Base-by-base conservation (phyloP, 108 stramenopile species). In the Halocafeteria seosinensis region DNA sequence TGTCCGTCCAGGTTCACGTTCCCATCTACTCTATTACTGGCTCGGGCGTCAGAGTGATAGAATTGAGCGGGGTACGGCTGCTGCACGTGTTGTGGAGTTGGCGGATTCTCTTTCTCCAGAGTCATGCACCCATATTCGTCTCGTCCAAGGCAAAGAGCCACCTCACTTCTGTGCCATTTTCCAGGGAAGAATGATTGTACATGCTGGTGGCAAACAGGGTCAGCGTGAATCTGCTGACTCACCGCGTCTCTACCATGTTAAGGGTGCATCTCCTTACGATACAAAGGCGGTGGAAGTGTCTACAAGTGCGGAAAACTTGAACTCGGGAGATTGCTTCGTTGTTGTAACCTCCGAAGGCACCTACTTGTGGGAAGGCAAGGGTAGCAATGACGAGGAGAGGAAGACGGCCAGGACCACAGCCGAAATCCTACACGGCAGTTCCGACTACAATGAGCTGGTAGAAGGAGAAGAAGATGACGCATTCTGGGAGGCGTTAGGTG, bases 21-120 rank as follows among this genome's bases (percentile, higher is more conserved):
- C 37, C 51, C 55, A 75, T 69, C 55, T 78, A 55, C 63, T 78
- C 35, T 81, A 81, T 74, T 78, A 76, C 72, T 81, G 80, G 80
- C 76, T 75, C 62, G 79, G 75, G 37, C 13, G 47, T 24, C 62
- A 68, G 13, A n/a, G 26, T 28, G 53, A 25, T 21, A 8, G 28
- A 37, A 74, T 78, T 50, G 80, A 81, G 65, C 57, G 70, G 55
- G 77, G 77, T 13, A 37, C 77, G 6, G 66, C 73, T 38, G 80
- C 80, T 12, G 25, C 76, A 17, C 57, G 71, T 28, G 71, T 76
- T 37, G 62, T 70, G 42, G 62, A 71, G 50, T 62, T 76, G 38
- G 75, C 75, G 61, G 72, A 73, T 50, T 34, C 33, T 27, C 55
- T 68, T 21, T 68, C 66, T 1, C 59, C 50, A 55, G 12, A 26